A percentile compares a stretch with the other conserved stretches of the same genome.
Evolutionary conservation across 257 asterid genomes (phyloP).

Genomic region (Rubia yunnanensis): DNA sequence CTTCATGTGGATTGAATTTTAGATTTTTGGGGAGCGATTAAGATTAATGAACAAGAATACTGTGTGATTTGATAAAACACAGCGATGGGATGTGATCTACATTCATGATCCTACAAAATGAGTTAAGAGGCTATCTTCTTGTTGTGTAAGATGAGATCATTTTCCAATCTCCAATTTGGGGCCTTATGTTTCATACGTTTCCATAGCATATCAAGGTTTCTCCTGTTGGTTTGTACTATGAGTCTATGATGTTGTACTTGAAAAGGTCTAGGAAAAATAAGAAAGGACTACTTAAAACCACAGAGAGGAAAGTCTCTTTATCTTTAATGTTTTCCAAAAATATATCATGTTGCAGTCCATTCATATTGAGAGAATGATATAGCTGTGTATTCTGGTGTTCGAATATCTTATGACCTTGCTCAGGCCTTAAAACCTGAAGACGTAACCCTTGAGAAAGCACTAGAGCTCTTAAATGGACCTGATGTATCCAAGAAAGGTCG

Average conservation of each 20-base stretch:
- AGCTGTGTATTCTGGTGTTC: constrained; percentile 5
- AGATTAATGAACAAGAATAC: background rate
- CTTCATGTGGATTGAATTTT: background rate
- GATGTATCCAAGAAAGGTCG: constrained; percentile 57
- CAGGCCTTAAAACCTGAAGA: constrained; percentile 57
- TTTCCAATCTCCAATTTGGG: background rate
- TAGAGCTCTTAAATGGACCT: constrained; percentile 50
- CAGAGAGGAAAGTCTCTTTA: background rate
- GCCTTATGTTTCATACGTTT: background rate
- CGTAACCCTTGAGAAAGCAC: constrained; percentile 55
- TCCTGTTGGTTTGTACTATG: background rate
- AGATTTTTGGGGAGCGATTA: background rate
- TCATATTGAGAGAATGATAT: background rate
- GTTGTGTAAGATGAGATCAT: background rate
- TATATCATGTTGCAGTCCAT: too few species aligned
- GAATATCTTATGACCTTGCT: background rate
- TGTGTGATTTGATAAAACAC: background rate
- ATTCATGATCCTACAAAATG: background rate
- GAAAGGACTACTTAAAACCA: background rate
- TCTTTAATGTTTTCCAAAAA: too few species aligned
- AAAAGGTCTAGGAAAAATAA: too few species aligned
- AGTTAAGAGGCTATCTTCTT: background rate
- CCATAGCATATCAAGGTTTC: background rate
- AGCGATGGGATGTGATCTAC: background rate
- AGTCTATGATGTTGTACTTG: background rate